Base-by-base conservation (phyloP, 768 basidiomycete species). In the Dentipellis sp. region DNA sequence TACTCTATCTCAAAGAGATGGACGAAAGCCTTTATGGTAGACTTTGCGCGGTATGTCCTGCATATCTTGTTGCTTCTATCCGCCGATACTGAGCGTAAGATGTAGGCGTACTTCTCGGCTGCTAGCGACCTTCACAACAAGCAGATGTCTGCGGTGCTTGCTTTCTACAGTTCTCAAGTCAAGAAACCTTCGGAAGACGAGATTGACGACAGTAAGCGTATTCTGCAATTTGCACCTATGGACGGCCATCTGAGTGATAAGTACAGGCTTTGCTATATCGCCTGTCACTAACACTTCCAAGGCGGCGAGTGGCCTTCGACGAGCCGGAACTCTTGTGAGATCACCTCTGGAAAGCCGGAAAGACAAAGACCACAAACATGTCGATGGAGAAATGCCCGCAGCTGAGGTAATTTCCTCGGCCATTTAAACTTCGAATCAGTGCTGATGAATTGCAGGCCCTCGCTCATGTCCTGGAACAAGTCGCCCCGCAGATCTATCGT, bases 1-100 rank as follows among this genome's bases (percentile, higher is more conserved):
- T 98, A 70, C 75, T 97, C 16, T 98, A 95, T 66, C 71, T 97
- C 56, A 94, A 92, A 67, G 95, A 98, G 74, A 95, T 97, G 90
- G 94, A 97, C 58, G 91, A 97, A 67, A 72, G 71, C 54, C 71
- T 88, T 21, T 98, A 97, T 67, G 87, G 84, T 45, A 91, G 89
- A 65, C 72, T 97, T 34, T 97, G 94, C 65, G 91, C 87, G 39
- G 95, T 95, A 65, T 56, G 88, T 36, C 22, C 38, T 10, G 11
- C 2, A 19, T 7, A 10, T 45, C 14, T 5, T 29, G 3, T 19
- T 8, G 14, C 45, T 52, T 17, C 7, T 49, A 29, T 29, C n/a
- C 17, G 46, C 10, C 21, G 22, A 29, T 21, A 21, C 19, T 40
- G 35, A 14, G 35, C 22, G 6, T 7, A 2, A 17, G 22, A 50